Conservation (phyloP, 1,284 basidiomycete species). For the Trametes versicolor region DNA sequence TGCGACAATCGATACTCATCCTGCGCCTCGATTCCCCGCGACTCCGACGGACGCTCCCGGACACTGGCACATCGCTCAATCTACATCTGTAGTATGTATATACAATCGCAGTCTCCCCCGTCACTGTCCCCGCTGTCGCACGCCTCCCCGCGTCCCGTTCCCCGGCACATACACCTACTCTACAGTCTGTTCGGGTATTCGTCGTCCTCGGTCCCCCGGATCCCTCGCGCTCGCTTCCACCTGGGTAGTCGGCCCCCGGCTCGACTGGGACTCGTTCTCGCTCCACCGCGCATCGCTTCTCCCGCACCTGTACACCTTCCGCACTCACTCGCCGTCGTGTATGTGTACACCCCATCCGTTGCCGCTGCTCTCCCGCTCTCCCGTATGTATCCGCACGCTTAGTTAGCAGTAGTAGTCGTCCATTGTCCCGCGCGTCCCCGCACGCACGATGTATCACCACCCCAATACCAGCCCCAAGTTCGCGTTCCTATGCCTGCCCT, state of each 20-base stretch:
- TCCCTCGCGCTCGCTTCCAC: background rate
- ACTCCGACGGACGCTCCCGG: background rate
- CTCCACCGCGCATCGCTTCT: background rate
- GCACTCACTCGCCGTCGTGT: background rate
- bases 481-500: too few species aligned
- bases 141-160: background rate
- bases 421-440: background rate
- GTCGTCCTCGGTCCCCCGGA: conserved; percentile 22
- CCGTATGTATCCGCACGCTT: background rate
- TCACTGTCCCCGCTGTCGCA: background rate
- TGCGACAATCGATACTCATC: background rate
- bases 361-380: background rate
- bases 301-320: background rate
- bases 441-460: conserved; percentile 1
- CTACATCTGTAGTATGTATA: conserved; percentile 5
- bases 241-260: background rate
- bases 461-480: background rate
- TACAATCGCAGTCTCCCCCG: background rate
- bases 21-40: conserved; percentile 5
- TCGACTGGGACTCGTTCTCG: background rate
- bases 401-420: conserved; percentile 1
- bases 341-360: background rate
- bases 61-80: conserved; percentile 4
- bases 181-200: conserved; percentile 32
- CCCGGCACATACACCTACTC: conserved; percentile 17